Base-by-base conservation (phyloP, 108 stramenopile species). In the Cyclotella choctawhatcheeana region DNA sequence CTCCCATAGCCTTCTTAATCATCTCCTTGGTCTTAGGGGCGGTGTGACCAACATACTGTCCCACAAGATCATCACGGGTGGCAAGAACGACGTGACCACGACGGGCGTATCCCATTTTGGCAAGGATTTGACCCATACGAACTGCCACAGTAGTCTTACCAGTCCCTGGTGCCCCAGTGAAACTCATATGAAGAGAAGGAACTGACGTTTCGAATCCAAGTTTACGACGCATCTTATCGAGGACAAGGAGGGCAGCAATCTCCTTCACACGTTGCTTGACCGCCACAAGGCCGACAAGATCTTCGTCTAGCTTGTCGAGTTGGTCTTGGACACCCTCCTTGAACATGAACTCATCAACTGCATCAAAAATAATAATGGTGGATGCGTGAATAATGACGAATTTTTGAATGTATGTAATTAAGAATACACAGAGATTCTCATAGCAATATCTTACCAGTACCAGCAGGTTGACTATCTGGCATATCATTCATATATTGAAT, bases 11-110 rank as follows among this genome's bases (percentile, higher is more conserved):
- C 87, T 97, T 96, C 88, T 97, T 97, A 88, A 99, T 97, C 97
- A 97, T 97, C 71, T 97, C 98, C 95, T 97, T 99, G 60, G 97
- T 97, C 88, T 97, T 97, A 43, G 97, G 98, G 17, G 96, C 98
- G 31, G 98, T 99, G 91, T 99, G 98, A 51, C 98, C 98, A 56
- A 99, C 97, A 74, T 99, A 99, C 77, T 99, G 98, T 30, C 98
- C 98, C 10, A 98, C 97, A 59, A 99, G 93, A 82, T 97, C 96
- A 73, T 97, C 97, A 85, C 97, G 93, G 21, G 98, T 99, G 33
- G 98, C 97, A 58, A 98, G 89, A 44, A 99, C 96, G 51, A 97
- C 97, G 78, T 97, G 98, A 35, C 97, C 98, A 55, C 87, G 86
- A 47, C 96, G 93, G 73, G 95, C 89, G 88, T 98, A 97, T 76